These are phyloP conservation scores for Amanita thiersii DNA, from an alignment of 768 basidiomycete species.

Conservation along the genomic window DNA sequence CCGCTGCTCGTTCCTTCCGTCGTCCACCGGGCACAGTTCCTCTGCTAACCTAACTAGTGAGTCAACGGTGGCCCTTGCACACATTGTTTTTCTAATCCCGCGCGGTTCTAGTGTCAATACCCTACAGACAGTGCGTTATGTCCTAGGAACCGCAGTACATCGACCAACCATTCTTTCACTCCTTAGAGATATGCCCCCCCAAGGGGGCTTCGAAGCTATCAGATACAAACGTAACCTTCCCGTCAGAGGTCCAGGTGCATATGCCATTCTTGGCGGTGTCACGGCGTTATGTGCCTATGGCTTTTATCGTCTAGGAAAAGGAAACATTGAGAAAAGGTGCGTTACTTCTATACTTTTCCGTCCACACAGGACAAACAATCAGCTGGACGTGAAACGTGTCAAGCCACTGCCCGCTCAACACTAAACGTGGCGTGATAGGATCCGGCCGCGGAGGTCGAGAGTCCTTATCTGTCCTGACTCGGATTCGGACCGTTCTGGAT, in stretches of 20 bases:
- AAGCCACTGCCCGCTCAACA: slow-evolving; percentile 48
- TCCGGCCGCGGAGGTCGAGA: slow-evolving; percentile 41
- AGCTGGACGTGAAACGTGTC: slow-evolving; percentile 68
- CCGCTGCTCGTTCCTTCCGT: background rate
- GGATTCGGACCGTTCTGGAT: slow-evolving; percentile 33
- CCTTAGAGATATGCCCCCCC: slow-evolving; percentile 88
- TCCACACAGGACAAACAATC: slow-evolving; percentile 23
- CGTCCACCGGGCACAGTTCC: background rate
- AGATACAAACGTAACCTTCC: slow-evolving; percentile 96
- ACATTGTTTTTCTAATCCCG: slow-evolving; percentile 6
- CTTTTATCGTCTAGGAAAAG: slow-evolving; percentile 86
- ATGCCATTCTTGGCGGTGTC: slow-evolving; percentile 81
- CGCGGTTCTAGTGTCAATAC: slow-evolving; percentile 39
- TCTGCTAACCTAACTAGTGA: slow-evolving; percentile 8
- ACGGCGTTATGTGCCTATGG: slow-evolving; percentile 82
- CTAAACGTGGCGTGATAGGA: slow-evolving; percentile 62
- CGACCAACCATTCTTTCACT: slow-evolving; percentile 11
- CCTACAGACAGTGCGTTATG: slow-evolving; percentile 54
- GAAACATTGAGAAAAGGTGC: slow-evolving; percentile 89
- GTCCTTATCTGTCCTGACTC: slow-evolving; percentile 32
- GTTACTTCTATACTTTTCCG: slow-evolving; percentile 22
- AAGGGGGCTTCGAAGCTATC: slow-evolving; percentile 87
- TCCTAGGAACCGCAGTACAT: slow-evolving; percentile 12
- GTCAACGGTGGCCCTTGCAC: background rate
- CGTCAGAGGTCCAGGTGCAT: slow-evolving; percentile 77